Conservation (phyloP, 768 basidiomycete genomes). For the Termitomyces sp. region DNA sequence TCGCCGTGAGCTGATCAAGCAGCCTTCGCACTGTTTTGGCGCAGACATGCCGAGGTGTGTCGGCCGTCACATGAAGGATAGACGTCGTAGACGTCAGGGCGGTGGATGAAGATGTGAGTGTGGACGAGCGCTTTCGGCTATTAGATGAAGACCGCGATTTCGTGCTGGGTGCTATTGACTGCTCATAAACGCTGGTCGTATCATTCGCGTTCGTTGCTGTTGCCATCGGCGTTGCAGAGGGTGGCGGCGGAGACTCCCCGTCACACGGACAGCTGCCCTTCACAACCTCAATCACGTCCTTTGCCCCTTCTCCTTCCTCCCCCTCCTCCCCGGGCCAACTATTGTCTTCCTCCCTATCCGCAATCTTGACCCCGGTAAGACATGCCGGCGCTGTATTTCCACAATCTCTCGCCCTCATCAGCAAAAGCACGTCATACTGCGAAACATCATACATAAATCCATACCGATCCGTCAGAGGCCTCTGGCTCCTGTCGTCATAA, state of each 20-base stretch:
- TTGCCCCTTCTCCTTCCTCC: constrained; percentile 21
- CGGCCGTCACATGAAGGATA: constrained; percentile 52
- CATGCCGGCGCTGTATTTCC: constrained; percentile 76
- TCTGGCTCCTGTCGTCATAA: constrained; percentile 43
- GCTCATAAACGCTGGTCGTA: constrained; percentile 11
- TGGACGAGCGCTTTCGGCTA: constrained; percentile 41
- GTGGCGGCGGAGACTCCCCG: constrained; percentile 18
- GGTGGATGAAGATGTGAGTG: constrained; percentile 19
- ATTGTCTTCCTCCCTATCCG: constrained; percentile 75
- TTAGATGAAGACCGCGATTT: constrained; percentile 49
- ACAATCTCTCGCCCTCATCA: constrained; percentile 68
- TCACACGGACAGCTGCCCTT: constrained; percentile 41
- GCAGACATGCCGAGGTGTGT: constrained; percentile 72
- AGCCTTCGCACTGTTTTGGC: constrained; percentile 68
- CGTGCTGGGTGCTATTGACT: constrained; percentile 25
- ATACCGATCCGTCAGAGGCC: constrained; percentile 76
- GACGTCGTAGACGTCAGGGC: constrained; percentile 34
- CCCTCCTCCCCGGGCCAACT: constrained; percentile 66
- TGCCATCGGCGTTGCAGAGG: constrained; percentile 6
- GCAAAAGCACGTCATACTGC: constrained; percentile 72
- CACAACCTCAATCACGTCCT: constrained; percentile 37
- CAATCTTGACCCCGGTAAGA: constrained; percentile 82
- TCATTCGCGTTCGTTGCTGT: not conserved
- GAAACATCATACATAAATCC: constrained; percentile 89
- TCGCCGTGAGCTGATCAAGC: constrained; percentile 68